These are phyloP conservation scores for Allium cepa DNA, from an alignment of 106 monocot genomes.

Conservation along the genomic window DNA sequence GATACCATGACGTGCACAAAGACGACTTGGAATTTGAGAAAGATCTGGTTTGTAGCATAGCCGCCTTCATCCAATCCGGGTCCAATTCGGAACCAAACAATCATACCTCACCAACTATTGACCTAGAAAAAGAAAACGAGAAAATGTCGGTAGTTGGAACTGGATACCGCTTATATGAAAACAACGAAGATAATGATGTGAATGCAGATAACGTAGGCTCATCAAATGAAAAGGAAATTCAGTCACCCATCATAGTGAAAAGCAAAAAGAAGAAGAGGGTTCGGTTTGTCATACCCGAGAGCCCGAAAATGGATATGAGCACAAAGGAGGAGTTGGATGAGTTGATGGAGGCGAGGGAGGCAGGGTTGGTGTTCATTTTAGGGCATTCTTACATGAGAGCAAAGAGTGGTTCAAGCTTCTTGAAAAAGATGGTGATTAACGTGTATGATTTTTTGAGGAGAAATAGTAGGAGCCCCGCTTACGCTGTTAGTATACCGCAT, in stretches of 20 bases:
- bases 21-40: conserved; percentile 92
- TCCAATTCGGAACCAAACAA: conserved; percentile 19
- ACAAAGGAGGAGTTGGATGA: conserved; percentile 66
- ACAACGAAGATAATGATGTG: conserved; percentile 4
- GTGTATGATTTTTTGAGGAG: conserved; percentile 77
- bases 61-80: conserved; percentile 69
- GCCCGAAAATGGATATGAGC: conserved; percentile 29
- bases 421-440: conserved; percentile 71
- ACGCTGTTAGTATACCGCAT: conserved; percentile 70
- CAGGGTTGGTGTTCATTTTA: conserved; percentile 93
- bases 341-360: conserved; percentile 78
- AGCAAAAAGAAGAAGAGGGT: conserved; percentile 33
- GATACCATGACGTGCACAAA: conserved; percentile 88
- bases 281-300: conserved; percentile 68
- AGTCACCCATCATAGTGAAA: conserved; percentile 25
- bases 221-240: conserved; percentile 36
- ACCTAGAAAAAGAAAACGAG: conserved; percentile 36
- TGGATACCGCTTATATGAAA: conserved; percentile 33
- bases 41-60: conserved; percentile 88
- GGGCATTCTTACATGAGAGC: conserved; percentile 69
- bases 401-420: conserved; percentile 68
- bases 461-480: conserved; percentile 63
- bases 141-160: conserved; percentile 61
- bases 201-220: background rate
- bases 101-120: conserved; percentile 3